Percentiles rank a stretch among this genome's conserved stretches.
Conservation (phyloP, 257 asterid genomes). For the Nicotiana attenuata region DNA sequence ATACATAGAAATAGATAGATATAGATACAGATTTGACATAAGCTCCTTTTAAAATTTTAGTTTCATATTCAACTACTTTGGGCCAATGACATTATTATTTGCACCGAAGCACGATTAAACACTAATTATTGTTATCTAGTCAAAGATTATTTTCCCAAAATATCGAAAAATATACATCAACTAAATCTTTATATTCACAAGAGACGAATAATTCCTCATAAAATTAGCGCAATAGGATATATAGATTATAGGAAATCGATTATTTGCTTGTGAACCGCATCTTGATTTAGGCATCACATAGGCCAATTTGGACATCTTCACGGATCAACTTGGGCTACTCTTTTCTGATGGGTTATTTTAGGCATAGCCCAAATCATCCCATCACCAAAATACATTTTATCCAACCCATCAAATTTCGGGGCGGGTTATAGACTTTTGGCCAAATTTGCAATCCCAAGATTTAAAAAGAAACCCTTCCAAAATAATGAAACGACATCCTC, state of each 20-base stretch:
- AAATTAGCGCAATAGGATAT: not conserved
- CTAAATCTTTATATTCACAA: not conserved
- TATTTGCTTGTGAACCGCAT: not conserved
- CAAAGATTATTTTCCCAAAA: not conserved
- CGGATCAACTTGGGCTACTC: not conserved
- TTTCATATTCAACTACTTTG: not conserved
- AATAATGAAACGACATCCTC: not conserved
- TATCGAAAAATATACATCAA: not conserved
- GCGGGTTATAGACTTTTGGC: not conserved
- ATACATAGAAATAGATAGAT: too few species aligned
- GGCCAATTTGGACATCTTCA: not conserved
- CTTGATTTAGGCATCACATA: not conserved
- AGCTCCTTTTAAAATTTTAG: not conserved
- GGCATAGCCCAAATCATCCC: not conserved
- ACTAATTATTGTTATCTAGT: too few species aligned
- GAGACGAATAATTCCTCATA: not conserved
- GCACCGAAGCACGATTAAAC: not conserved
- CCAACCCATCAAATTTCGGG: not conserved
- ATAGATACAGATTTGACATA: not conserved
- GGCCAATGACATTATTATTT: not conserved
- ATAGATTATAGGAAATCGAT: not conserved
- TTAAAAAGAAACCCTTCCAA: not conserved
- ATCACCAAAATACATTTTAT: not conserved
- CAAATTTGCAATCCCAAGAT: not conserved
- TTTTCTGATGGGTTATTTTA: not conserved